Evolutionary conservation across 306 rosid species (phyloP), one percentile per base, ranked within the genome.

Genomic region (Acmispon strigosus): DNA sequence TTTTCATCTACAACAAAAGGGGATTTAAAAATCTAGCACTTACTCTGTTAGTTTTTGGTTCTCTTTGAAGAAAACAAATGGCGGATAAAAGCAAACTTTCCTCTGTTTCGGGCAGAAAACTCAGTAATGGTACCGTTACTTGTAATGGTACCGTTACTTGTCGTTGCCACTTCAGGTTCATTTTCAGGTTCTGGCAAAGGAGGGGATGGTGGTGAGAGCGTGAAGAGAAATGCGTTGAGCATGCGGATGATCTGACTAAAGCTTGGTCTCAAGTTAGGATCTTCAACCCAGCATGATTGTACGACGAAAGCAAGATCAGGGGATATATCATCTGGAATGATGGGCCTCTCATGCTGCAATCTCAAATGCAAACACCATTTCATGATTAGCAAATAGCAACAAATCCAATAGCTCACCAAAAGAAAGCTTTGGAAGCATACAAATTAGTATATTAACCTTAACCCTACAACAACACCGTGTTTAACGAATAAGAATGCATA

Each of bases 201-300:
- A 39, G 86, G 83, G 22, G 80, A 78, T 13, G 86, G 75, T 37
- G 95, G 89, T 11, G 89, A 76, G 29, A 92, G 84, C 3, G 91
- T 86, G 76, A 89, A 89, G 73, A 80, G 85, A 81, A 83, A 86
- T 1, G 76, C 81, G 14, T 92, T 87, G 78, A 92, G 96, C 96
- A 89, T 80, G 52, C 95, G 96, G 66, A 86, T 79, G 77, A 92
- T 92, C 80, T 84, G 96, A 84, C 86, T 86, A 84, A 89, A 92
- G 65, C 89, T 89, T 0, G 96, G 98, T 85, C 98, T 81, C 86
- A 86, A 6, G 84, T 89, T 86, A 16, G 98, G 80, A 76, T 89
- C 98, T 81, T 92, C 98, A 17, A 92, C 98, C 98, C 98, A 92
- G 70, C 98, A 89, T 19, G 98, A 89, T 60, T 92, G 98, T 62